Conservation (phyloP, 306 rosid species). For the Acacia crassicarpa region DNA sequence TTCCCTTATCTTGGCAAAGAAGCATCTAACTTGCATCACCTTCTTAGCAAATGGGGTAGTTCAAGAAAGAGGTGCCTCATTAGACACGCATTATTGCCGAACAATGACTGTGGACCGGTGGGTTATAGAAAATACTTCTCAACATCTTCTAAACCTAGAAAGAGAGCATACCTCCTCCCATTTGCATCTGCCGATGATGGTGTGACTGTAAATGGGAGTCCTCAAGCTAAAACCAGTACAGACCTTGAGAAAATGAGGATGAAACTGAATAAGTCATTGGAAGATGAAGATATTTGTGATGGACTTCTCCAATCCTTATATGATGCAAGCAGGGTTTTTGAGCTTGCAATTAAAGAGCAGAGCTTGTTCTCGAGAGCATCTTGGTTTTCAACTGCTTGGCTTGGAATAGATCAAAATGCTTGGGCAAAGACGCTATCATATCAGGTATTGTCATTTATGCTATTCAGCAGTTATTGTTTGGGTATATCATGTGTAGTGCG, state of each 20-base stretch:
- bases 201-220: constrained; percentile 74
- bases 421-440: constrained; percentile 84
- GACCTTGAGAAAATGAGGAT: constrained; percentile 71
- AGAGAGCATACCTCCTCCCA: constrained; percentile 38
- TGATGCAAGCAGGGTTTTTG: constrained; percentile 92
- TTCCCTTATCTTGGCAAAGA: constrained; percentile 42
- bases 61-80: constrained; percentile 63
- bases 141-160: constrained; percentile 46
- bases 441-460: constrained; percentile 58
- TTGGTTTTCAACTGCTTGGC: constrained; percentile 91
- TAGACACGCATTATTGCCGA: constrained; percentile 43
- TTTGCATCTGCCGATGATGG: constrained; percentile 80
- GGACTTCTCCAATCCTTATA: constrained; percentile 84
- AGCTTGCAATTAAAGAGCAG: constrained; percentile 80
- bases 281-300: constrained; percentile 63
- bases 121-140: constrained; percentile 50
- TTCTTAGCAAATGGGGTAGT: constrained; percentile 61
- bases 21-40: constrained; percentile 43
- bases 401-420: constrained; percentile 84
- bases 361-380: constrained; percentile 49
- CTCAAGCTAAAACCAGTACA: constrained; percentile 59
- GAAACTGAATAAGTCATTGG: constrained; percentile 67
- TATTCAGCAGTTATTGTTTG: constrained; percentile 7
- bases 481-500: constrained; percentile 14
- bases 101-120: constrained; percentile 30